These are phyloP conservation scores for Erysimum pusillum DNA, from an alignment of 441 rosid species.

Conservation along the genomic window DNA sequence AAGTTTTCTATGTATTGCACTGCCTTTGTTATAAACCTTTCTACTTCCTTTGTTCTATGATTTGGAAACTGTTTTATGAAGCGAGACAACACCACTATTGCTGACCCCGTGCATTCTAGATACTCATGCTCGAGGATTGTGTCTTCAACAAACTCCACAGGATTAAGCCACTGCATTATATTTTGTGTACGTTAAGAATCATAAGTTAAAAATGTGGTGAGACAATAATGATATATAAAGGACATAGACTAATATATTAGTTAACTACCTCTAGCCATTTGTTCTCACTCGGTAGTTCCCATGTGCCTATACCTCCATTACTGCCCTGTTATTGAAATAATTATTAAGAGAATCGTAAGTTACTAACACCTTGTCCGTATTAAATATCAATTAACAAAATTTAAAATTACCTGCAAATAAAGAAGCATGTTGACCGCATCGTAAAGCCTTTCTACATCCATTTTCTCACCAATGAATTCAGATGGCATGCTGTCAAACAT, in stretches of 20 bases:
- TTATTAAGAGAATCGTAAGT: neutral
- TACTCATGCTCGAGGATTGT: neutral
- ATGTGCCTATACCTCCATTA: neutral
- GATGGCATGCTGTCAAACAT: slow-evolving; percentile 19
- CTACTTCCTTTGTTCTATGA: slow-evolving; percentile 8
- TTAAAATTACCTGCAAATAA: slow-evolving; percentile 26
- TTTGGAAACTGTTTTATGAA: slow-evolving; percentile 22
- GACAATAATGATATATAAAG: too few species aligned
- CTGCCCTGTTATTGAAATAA: neutral
- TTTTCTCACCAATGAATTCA: slow-evolving; percentile 34
- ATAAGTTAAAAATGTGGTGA: too few species aligned
- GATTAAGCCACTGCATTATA: slow-evolving; percentile 4
- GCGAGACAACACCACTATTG: neutral
- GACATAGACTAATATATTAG: too few species aligned
- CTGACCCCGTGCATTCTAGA: slow-evolving; percentile 13
- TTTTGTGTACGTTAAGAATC: too few species aligned
- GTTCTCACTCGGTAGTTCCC: neutral
- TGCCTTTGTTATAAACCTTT: neutral
- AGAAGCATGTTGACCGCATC: slow-evolving; percentile 42
- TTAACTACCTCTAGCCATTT: neutral
- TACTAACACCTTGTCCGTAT: neutral
- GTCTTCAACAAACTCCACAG: neutral
- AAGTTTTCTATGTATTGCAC: slow-evolving; percentile 11
- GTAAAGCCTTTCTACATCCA: slow-evolving; percentile 41
- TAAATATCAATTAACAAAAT: neutral